Percentiles rank a stretch among this genome's conserved stretches.
These are phyloP conservation scores for Cinnamomum chago DNA, from an alignment of 164 flowering plant genomes.

Conservation along the genomic window DNA sequence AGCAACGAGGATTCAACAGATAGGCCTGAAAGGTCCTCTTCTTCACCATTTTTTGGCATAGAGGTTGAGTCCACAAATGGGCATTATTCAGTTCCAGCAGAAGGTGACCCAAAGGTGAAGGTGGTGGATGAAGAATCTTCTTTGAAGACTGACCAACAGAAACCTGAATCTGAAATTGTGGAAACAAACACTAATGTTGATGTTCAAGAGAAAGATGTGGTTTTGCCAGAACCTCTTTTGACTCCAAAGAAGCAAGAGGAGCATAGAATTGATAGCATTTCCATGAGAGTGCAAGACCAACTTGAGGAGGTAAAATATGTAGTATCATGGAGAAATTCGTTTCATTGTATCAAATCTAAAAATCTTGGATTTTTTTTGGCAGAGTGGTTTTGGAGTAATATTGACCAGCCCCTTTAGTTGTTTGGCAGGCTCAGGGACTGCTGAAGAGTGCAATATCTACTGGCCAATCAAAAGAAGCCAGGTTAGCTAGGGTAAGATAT, in stretches of 20 bases:
- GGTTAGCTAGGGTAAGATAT: constrained; percentile 68
- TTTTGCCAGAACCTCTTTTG: constrained; percentile 21
- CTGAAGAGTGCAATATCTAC: constrained; percentile 72
- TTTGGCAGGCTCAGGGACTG: constrained; percentile 90
- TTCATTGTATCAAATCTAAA: neutral
- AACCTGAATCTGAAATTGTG: constrained; percentile 27
- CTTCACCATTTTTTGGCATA: constrained; percentile 20
- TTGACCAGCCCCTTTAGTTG: constrained; percentile 34
- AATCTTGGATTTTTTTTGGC: neutral
- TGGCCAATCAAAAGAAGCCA: constrained; percentile 97
- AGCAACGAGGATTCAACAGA: constrained; percentile 30
- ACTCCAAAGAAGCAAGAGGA: constrained; percentile 32
- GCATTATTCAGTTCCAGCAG: constrained; percentile 30
- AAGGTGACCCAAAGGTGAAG: constrained; percentile 24
- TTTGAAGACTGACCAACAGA: constrained; percentile 32
- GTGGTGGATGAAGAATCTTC: constrained; percentile 29
- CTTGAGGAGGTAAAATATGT: constrained; percentile 80
- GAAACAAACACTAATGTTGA: constrained; percentile 25
- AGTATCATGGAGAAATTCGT: neutral
- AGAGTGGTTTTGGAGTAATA: constrained; percentile 10
- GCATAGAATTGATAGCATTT: constrained; percentile 30
- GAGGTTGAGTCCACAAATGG: constrained; percentile 28
- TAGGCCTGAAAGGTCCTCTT: constrained; percentile 23
- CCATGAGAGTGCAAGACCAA: constrained; percentile 67
- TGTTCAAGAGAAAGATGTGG: constrained; percentile 25